phyloP scores from a whole-genome alignment of 768 basidiomycete species.

The Amanita rimosa region DNA sequence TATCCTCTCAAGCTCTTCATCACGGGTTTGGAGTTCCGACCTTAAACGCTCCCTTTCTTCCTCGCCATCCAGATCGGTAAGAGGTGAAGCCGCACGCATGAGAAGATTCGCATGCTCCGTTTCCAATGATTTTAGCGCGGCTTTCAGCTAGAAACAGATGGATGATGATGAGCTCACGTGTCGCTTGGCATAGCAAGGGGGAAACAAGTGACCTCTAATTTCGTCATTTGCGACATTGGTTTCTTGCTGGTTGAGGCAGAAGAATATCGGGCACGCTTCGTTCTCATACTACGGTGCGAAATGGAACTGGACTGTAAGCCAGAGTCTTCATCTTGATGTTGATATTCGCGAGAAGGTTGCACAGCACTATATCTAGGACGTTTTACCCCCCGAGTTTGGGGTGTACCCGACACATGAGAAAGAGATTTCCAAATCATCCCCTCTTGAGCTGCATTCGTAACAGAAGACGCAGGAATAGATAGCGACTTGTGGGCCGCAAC shows the following conservation, averaged over 20 bases:
- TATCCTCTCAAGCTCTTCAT: slow-evolving; percentile 18
- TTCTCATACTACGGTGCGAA: background rate
- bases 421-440: slow-evolving; percentile 29
- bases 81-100: slow-evolving; percentile 17
- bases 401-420: slow-evolving; percentile 11
- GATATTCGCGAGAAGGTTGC: background rate
- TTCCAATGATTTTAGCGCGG: slow-evolving; percentile 15
- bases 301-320: slow-evolving; percentile 1
- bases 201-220: slow-evolving; percentile 25
- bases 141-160: slow-evolving; percentile 16
- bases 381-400: slow-evolving; percentile 13
- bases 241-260: slow-evolving; percentile 11
- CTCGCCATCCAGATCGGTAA: slow-evolving; percentile 22
- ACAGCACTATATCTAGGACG: slow-evolving; percentile 11
- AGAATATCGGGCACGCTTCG: slow-evolving; percentile 8
- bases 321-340: slow-evolving; percentile 2
- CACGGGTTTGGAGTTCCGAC: slow-evolving; percentile 13
- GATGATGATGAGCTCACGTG: background rate
- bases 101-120: slow-evolving; percentile 13
- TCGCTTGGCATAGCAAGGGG: background rate
- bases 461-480: slow-evolving; percentile 13
- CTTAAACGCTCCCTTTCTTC: slow-evolving; percentile 19
- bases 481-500: slow-evolving; percentile 21
- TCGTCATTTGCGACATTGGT: slow-evolving; percentile 23
- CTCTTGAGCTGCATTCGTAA: slow-evolving; percentile 18